These are phyloP conservation scores for Handroanthus guayacan DNA, from an alignment of 257 asterid genomes.

Conservation along the genomic window DNA sequence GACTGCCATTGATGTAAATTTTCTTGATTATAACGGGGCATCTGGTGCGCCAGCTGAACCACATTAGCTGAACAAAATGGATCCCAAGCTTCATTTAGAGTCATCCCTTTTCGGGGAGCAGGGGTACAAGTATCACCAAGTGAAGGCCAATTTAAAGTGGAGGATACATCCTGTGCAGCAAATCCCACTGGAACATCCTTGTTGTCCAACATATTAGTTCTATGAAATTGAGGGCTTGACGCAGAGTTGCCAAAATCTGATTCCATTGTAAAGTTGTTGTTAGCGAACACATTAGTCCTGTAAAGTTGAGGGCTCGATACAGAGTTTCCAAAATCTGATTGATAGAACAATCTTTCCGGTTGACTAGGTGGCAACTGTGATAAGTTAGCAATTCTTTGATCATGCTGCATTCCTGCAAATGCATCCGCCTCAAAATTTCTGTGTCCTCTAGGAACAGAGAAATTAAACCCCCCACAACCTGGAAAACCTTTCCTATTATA, in stretches of 20 bases:
- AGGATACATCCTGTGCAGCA: slow-evolving; percentile 39
- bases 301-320: slow-evolving; percentile 43
- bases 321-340: slow-evolving; percentile 41
- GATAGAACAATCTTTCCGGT: slow-evolving; percentile 41
- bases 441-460: slow-evolving; percentile 43
- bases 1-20: too few relatives aligned
- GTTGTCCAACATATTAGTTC: slow-evolving; percentile 38
- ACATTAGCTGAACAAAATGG: slow-evolving; percentile 40
- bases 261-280: slow-evolving; percentile 46
- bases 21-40: too few relatives aligned
- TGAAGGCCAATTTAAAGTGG: slow-evolving; percentile 41
- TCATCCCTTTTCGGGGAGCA: slow-evolving; percentile 47
- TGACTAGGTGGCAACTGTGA: slow-evolving; percentile 37
- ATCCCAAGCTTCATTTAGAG: slow-evolving; percentile 41
- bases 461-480: slow-evolving; percentile 45
- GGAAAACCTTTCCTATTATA: slow-evolving; percentile 37
- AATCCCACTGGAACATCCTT: slow-evolving; percentile 47
- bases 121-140: slow-evolving; percentile 38
- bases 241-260: slow-evolving; percentile 32
- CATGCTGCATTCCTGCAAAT: slow-evolving; percentile 42
- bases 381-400: slow-evolving; percentile 38
- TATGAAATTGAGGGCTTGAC: slow-evolving; percentile 42
- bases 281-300: slow-evolving; percentile 37
- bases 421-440: slow-evolving; percentile 43
- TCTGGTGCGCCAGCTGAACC: slow-evolving; percentile 39